Percentiles rank a stretch among this genome's conserved stretches.
Evolutionary conservation across 108 stramenopile species (phyloP).

Genomic region (Aurantiochytrium sp.): DNA sequence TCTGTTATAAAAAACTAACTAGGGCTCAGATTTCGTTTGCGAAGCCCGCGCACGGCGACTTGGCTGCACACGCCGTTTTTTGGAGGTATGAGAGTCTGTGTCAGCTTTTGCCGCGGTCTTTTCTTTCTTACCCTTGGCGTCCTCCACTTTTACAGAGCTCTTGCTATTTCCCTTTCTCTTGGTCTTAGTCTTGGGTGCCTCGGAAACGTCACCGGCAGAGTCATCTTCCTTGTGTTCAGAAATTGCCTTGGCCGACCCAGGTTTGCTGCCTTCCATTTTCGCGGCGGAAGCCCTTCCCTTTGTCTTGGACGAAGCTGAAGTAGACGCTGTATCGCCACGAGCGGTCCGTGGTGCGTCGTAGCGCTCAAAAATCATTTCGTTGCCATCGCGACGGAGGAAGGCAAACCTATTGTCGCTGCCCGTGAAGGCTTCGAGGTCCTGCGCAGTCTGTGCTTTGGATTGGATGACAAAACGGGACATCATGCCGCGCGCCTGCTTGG

Average conservation of each 20-base stretch:
- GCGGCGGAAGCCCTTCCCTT: not conserved
- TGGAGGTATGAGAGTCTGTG: not conserved
- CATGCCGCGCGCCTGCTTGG: constrained; percentile 8
- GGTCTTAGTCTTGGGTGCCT: not conserved
- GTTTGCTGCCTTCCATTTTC: not conserved
- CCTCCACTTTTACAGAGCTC: not conserved
- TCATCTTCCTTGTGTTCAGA: too few species aligned
- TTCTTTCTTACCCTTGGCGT: not conserved
- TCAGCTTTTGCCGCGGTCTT: not conserved
- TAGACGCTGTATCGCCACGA: not conserved
- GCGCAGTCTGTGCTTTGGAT: not conserved
- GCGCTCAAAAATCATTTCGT: not conserved
- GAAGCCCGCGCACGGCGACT: not conserved
- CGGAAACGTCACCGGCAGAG: too few species aligned
- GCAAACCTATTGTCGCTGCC: not conserved
- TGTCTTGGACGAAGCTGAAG: not conserved
- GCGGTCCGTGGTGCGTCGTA: not conserved
- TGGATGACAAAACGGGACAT: not conserved
- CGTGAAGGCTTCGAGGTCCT: not conserved
- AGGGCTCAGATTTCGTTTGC: not conserved
- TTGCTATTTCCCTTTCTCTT: not conserved
- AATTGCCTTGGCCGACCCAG: not conserved
- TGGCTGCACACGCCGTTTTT: not conserved
- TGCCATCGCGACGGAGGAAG: not conserved
- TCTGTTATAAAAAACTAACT: too few species aligned